phyloP scores from a whole-genome alignment of 2,329 filamentous ascomycete genomes.

The Eutypa lata region DNA sequence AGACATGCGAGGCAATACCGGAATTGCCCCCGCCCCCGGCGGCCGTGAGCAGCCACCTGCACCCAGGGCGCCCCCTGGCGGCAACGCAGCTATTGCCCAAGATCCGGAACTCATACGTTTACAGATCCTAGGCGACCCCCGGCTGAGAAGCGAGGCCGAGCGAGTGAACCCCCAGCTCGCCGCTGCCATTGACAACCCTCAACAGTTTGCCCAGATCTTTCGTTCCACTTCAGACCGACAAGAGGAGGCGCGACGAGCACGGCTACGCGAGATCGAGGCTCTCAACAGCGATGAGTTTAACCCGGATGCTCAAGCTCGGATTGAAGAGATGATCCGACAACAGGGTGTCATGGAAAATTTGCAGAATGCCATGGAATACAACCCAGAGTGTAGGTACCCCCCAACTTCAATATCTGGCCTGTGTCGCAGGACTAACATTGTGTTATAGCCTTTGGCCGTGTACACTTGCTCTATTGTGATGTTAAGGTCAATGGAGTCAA shows the following conservation, averaged over 20 bases:
- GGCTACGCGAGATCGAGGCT: slow-evolving; percentile 77
- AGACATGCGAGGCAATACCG: slow-evolving; percentile 50
- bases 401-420: background rate
- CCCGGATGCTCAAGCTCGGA: slow-evolving; percentile 82
- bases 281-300: slow-evolving; percentile 96
- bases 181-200: slow-evolving; percentile 70
- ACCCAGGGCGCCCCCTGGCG: slow-evolving; percentile 25
- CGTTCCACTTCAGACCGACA: slow-evolving; percentile 66
- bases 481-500: slow-evolving; percentile 91
- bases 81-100: slow-evolving; percentile 34
- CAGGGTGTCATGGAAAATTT: slow-evolving; percentile 93
- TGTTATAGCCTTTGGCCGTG: slow-evolving; percentile 81
- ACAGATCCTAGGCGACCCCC: slow-evolving; percentile 76
- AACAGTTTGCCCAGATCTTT: slow-evolving; percentile 72
- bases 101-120: slow-evolving; percentile 82
- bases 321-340: slow-evolving; percentile 96
- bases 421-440: slow-evolving; percentile 15
- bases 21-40: slow-evolving; percentile 25
- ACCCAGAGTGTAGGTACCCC: slow-evolving; percentile 77
- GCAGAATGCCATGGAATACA: slow-evolving; percentile 95
- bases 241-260: slow-evolving; percentile 68
- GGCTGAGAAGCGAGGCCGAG: slow-evolving; percentile 66
- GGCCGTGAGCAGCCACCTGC: slow-evolving; percentile 34
- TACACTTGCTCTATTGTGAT: slow-evolving; percentile 94
- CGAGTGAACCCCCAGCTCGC: slow-evolving; percentile 74